phyloP scores from a whole-genome alignment of 2,329 filamentous ascomycete genomes.

The Trichoderma pleuroti region DNA sequence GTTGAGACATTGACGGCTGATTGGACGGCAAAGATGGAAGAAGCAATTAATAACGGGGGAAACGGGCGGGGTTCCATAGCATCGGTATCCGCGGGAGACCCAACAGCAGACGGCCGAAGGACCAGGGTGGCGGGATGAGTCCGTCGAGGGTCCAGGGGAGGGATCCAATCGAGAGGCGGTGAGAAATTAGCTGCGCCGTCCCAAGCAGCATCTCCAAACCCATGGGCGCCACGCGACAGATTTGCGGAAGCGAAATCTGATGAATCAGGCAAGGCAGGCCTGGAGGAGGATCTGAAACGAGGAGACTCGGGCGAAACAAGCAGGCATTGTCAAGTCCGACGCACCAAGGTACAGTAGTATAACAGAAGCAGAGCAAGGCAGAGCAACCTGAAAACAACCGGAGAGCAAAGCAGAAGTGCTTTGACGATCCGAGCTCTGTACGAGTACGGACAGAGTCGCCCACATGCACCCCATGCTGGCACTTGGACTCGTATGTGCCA shows the following conservation, averaged over 20 bases:
- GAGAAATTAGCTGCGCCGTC: constrained; percentile 10
- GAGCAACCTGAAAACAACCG: no score
- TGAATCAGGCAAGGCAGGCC: constrained; percentile 3
- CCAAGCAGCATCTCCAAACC: neutral
- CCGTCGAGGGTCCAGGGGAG: neutral
- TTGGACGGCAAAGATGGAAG: constrained; percentile 11
- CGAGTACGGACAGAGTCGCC: neutral
- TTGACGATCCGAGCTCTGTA: neutral
- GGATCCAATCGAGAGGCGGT: constrained; percentile 11
- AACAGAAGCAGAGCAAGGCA: neutral
- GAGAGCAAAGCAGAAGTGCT: neutral
- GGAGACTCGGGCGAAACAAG: neutral
- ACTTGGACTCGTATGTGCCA: neutral
- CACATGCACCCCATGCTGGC: neutral
- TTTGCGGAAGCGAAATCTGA: constrained; percentile 14
- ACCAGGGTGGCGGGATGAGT: neutral
- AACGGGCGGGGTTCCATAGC: constrained; percentile 9
- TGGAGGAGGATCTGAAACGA: neutral
- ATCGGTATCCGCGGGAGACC: neutral
- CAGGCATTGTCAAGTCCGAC: neutral
- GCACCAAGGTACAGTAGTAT: neutral
- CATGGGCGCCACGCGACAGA: constrained; percentile 16
- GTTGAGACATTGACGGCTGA: constrained; percentile 9
- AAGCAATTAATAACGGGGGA: constrained; percentile 7
- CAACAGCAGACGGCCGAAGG: neutral